These are phyloP conservation scores for Lipomyces japonicus DNA, from an alignment of 805 yeast species.

Conservation along the genomic window DNA sequence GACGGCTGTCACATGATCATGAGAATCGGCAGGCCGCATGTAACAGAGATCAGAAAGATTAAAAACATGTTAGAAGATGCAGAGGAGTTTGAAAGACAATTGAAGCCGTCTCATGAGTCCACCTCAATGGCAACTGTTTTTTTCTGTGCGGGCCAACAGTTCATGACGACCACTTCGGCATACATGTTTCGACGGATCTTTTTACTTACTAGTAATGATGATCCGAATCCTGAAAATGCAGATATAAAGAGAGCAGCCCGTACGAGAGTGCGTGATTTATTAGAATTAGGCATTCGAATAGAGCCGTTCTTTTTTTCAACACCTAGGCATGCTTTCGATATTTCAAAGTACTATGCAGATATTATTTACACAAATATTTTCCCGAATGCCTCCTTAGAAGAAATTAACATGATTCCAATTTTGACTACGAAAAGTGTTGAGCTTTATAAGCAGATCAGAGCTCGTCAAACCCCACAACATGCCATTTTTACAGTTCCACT, in stretches of 20 bases:
- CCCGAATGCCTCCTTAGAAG: neutral
- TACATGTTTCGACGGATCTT: slow-evolving; percentile 60
- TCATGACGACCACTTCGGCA: slow-evolving; percentile 41
- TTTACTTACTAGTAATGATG: slow-evolving; percentile 71
- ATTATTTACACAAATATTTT: slow-evolving; percentile 17
- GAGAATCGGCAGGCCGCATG: slow-evolving; percentile 27
- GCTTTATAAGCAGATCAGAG: slow-evolving; percentile 45
- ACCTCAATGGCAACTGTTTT: slow-evolving; percentile 46
- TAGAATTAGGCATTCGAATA: slow-evolving; percentile 51
- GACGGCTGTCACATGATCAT: slow-evolving; percentile 29
- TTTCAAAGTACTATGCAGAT: slow-evolving; percentile 51
- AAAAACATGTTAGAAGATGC: slow-evolving; percentile 27
- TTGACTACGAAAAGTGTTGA: slow-evolving; percentile 24
- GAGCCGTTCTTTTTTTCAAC: slow-evolving; percentile 59
- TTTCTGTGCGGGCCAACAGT: slow-evolving; percentile 53
- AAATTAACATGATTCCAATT: slow-evolving; percentile 25
- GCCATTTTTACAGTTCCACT: slow-evolving; percentile 49
- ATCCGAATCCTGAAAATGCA: slow-evolving; percentile 48
- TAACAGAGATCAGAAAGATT: slow-evolving; percentile 19
- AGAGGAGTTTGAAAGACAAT: slow-evolving; percentile 30
- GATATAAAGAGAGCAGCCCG: slow-evolving; percentile 46
- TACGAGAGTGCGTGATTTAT: slow-evolving; percentile 57
- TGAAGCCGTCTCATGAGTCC: slow-evolving; percentile 26
- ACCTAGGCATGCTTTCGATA: slow-evolving; percentile 42
- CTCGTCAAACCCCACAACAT: slow-evolving; percentile 60